Conservation (phyloP, 2,329 filamentous ascomycete genomes). For the Colletotrichum viniferum region DNA sequence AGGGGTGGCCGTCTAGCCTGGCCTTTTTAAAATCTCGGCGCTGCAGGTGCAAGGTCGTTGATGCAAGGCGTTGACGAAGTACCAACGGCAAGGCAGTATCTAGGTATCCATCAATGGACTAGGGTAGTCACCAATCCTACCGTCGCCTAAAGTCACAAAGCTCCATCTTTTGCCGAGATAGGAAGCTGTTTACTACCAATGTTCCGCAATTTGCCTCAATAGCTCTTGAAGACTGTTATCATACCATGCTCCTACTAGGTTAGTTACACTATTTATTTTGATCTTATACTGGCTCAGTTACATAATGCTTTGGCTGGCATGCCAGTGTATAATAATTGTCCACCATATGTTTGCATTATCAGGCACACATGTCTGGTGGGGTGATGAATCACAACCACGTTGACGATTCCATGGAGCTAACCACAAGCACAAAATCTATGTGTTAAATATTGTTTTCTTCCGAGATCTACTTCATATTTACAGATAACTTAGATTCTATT, state of each 20-base stretch:
- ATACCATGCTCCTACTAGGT: neutral
- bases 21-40: neutral
- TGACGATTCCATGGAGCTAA: too few relatives aligned
- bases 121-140: neutral
- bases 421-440: too few relatives aligned
- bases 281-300: neutral
- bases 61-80: neutral
- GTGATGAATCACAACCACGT: too few relatives aligned
- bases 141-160: rapidly evolving
- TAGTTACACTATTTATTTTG: neutral
- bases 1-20: neutral
- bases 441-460: too few relatives aligned
- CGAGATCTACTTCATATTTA: too few relatives aligned
- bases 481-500: too few relatives aligned
- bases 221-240: neutral
- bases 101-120: too few relatives aligned
- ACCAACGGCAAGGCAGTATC: neutral
- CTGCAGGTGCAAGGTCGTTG: neutral
- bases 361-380: too few relatives aligned
- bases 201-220: neutral
- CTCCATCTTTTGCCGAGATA: neutral
- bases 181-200: neutral
- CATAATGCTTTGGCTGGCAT: neutral
- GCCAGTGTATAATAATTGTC: neutral
- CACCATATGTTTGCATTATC: neutral